Evolutionary conservation across 140 eudicot species (phyloP).

Genomic region (Bidens hawaiensis): DNA sequence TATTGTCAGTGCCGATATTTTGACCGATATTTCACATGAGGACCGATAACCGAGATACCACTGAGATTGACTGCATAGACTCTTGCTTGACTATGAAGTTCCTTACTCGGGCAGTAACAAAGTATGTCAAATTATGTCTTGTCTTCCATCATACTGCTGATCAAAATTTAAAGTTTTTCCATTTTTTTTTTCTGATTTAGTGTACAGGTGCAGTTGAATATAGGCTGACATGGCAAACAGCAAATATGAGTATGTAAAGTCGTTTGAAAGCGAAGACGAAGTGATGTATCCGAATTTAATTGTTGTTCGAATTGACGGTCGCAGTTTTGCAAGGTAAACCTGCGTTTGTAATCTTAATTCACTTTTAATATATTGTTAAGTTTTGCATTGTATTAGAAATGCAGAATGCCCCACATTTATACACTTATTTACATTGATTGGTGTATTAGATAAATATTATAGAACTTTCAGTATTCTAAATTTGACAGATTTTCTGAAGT

Average conservation of each 20-base stretch:
- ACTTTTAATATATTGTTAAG: not conserved
- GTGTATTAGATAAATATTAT: not conserved
- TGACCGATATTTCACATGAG: too few species aligned
- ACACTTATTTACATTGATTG: too few species aligned
- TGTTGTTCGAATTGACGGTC: conserved; percentile 50
- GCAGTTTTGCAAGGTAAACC: conserved; percentile 52
- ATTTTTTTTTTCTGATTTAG: not conserved
- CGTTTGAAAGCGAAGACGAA: conserved; percentile 59
- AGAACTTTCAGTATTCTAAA: not conserved
- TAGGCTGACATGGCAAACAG: conserved; percentile 70
- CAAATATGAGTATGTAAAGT: conserved; percentile 86
- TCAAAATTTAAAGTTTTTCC: too few species aligned
- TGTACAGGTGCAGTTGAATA: conserved; percentile 8
- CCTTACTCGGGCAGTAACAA: not conserved
- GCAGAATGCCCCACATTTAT: too few species aligned
- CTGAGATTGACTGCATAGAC: too few species aligned
- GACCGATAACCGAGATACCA: too few species aligned
- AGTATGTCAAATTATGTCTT: not conserved
- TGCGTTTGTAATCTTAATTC: not conserved
- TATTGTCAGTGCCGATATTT: too few species aligned
- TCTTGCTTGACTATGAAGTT: not conserved
- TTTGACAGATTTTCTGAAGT: conserved; percentile 51
- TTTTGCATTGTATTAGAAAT: not conserved
- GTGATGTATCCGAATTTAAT: conserved; percentile 58
- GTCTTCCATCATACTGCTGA: too few species aligned